Evolutionary conservation across 2,329 filamentous ascomycete genomes (phyloP).

Genomic region (Pyrenophora teres): DNA sequence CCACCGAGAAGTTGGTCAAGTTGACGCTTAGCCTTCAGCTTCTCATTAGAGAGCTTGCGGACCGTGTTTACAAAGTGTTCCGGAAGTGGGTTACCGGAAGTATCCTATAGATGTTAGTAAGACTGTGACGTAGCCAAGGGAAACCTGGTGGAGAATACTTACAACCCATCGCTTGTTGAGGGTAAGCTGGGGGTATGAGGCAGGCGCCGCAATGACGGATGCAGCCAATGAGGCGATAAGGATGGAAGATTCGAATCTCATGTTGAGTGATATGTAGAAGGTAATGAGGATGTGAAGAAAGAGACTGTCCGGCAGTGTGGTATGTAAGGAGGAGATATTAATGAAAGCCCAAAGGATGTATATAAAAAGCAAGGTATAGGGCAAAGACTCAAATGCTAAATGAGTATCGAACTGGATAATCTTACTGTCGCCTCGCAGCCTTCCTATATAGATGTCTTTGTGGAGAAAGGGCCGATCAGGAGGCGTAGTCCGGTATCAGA

Average conservation of each 20-base stretch:
- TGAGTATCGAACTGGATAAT: slow-evolving; percentile 14
- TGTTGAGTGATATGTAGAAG: slow-evolving; percentile 16
- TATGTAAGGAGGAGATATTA: slow-evolving; percentile 22
- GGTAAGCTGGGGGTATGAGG: slow-evolving; percentile 15
- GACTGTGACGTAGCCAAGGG: background rate
- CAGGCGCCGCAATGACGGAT: slow-evolving; percentile 34
- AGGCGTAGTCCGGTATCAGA: slow-evolving; percentile 10
- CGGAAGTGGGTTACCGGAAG: slow-evolving; percentile 24
- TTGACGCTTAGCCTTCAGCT: slow-evolving; percentile 31
- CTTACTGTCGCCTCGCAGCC: background rate
- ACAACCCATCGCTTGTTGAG: slow-evolving; percentile 34
- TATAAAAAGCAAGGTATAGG: slow-evolving; percentile 12
- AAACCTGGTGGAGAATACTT: slow-evolving; percentile 8
- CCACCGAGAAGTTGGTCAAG: slow-evolving; percentile 32
- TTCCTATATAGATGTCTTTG: slow-evolving; percentile 13
- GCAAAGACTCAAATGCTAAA: slow-evolving; percentile 10
- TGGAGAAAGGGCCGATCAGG: slow-evolving; percentile 3
- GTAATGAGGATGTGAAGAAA: slow-evolving; percentile 4
- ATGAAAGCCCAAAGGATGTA: slow-evolving; percentile 3
- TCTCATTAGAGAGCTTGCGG: slow-evolving; percentile 28
- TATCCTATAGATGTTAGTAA: slow-evolving; percentile 16
- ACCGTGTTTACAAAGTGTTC: slow-evolving; percentile 30
- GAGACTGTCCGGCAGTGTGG: slow-evolving; percentile 35
- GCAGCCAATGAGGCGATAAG: slow-evolving; percentile 34
- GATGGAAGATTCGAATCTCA: slow-evolving; percentile 38